phyloP scores from a whole-genome alignment of 371 early-diverging fungal genomes.

The Saksenaea oblongispora region DNA sequence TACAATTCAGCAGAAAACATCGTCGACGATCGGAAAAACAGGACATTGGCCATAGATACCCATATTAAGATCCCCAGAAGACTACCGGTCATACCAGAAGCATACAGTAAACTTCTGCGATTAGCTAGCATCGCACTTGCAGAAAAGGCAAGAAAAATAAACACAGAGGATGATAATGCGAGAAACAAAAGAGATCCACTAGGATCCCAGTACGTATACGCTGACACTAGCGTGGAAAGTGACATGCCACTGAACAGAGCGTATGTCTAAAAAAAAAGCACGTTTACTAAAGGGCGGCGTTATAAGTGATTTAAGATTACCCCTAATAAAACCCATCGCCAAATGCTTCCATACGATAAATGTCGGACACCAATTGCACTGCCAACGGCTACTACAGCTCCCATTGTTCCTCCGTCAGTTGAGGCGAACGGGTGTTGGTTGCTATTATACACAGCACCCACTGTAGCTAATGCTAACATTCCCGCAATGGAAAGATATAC shows the following conservation, averaged over 20 bases:
- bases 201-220: slow-evolving; percentile 35
- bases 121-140: slow-evolving; percentile 45
- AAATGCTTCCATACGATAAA: slow-evolving; percentile 17
- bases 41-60: slow-evolving; percentile 47
- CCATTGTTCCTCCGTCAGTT: slow-evolving; percentile 13
- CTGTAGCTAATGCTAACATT: slow-evolving; percentile 49
- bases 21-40: slow-evolving; percentile 40
- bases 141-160: slow-evolving; percentile 55
- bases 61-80: slow-evolving; percentile 37
- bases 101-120: slow-evolving; percentile 47
- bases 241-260: slow-evolving; percentile 46
- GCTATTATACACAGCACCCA: slow-evolving; percentile 27
- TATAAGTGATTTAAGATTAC: slow-evolving; percentile 17
- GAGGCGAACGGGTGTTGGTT: slow-evolving; percentile 10
- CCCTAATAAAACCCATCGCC: slow-evolving; percentile 33
- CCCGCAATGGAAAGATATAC: slow-evolving; percentile 55
- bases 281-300: not conserved
- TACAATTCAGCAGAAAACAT: slow-evolving; percentile 54
- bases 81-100: slow-evolving; percentile 48
- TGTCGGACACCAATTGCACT: slow-evolving; percentile 31
- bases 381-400: slow-evolving; percentile 21
- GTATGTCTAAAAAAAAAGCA: slow-evolving; percentile 23
- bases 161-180: slow-evolving; percentile 42
- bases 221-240: slow-evolving; percentile 23
- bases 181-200: slow-evolving; percentile 34